Conservation (phyloP, 306 rosid species). For the Cucumis hystrix region DNA sequence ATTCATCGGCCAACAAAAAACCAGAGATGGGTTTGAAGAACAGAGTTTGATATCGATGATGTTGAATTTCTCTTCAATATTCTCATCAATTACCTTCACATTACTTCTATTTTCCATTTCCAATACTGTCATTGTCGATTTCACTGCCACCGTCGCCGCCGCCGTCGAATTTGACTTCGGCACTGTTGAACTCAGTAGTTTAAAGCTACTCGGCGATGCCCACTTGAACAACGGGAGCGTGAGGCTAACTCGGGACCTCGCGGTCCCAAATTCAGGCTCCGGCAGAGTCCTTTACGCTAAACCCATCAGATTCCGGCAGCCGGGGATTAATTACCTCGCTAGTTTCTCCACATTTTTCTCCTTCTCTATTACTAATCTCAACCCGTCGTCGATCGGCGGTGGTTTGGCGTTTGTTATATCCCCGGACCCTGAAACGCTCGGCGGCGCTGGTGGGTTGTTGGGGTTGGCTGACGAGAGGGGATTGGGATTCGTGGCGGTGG, state of each 20-base stretch:
- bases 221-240: conserved; percentile 78
- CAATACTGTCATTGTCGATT: background rate
- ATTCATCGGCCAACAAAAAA: background rate
- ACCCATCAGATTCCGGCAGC: conserved; percentile 59
- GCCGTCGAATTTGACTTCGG: conserved; percentile 70
- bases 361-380: conserved; percentile 56
- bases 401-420: conserved; percentile 73
- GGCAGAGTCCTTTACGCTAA: conserved; percentile 61
- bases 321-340: conserved; percentile 25
- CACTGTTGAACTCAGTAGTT: conserved; percentile 46
- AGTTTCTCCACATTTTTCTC: conserved; percentile 83
- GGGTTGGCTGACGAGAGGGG: conserved; percentile 28
- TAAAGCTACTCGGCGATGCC: conserved; percentile 87
- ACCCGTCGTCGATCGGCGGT: conserved; percentile 91
- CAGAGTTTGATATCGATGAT: conserved; percentile 25
- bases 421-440: conserved; percentile 45
- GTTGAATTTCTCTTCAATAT: conserved; percentile 19
- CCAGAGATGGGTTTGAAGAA: conserved; percentile 15
- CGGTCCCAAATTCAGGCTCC: conserved; percentile 80
- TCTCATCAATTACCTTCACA: background rate
- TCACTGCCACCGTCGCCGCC: background rate
- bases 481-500: conserved; percentile 58
- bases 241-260: conserved; percentile 74
- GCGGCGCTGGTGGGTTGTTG: conserved; percentile 69
- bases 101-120: background rate